Evolutionary conservation across 2,329 filamentous ascomycete species (phyloP).

Genomic region (Pestalotiopsis fici): DNA sequence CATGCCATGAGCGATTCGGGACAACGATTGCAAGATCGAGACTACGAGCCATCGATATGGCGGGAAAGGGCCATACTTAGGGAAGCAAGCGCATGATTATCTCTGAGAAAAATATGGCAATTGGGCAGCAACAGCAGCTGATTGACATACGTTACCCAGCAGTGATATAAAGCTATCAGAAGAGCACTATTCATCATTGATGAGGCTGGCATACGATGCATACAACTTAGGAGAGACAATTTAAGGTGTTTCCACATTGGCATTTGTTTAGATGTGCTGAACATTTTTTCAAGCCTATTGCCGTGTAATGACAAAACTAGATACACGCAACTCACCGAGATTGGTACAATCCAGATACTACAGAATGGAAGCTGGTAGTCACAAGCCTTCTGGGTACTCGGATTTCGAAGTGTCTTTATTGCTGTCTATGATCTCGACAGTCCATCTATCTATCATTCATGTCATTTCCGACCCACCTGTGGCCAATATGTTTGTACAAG

Average conservation of each 20-base stretch:
- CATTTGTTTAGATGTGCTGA: background rate
- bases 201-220: no score
- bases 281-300: background rate
- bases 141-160: background rate
- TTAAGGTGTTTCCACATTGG: background rate
- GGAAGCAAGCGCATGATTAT: background rate
- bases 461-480: background rate
- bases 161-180: background rate
- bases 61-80: no score
- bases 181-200: background rate
- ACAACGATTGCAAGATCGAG: no score
- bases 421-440: background rate
- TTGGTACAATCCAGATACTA: no score
- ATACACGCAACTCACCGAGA: no score
- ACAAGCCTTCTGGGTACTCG: background rate
- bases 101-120: background rate
- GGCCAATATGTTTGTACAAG: background rate
- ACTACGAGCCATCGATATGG: no score
- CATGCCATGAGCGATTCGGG: no score
- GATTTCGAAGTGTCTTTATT: background rate
- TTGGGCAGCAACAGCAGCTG: background rate
- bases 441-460: background rate
- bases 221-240: background rate
- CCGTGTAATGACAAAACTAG: background rate
- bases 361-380: background rate